Evolutionary conservation across 441 rosid genomes (phyloP).

Genomic region (Gossypium trilobum): DNA sequence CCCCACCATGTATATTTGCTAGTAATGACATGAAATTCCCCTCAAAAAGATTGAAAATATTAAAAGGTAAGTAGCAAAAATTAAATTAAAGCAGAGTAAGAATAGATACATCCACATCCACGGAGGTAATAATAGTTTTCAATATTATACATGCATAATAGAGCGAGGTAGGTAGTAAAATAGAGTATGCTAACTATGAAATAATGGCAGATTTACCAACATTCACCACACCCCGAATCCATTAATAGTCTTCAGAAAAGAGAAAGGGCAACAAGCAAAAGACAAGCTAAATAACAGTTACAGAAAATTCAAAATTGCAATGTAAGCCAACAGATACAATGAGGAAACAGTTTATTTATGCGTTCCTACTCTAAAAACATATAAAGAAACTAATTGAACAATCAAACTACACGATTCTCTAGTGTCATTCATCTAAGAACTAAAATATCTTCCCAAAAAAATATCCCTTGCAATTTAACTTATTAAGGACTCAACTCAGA

Average conservation of each 20-base stretch:
- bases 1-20: not conserved
- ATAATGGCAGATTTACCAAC: no score
- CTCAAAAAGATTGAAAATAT: no score
- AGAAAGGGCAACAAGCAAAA: not conserved
- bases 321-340: not conserved
- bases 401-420: not conserved
- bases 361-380: not conserved
- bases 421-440: not conserved
- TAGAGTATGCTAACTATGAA: no score
- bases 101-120: no score
- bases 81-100: no score
- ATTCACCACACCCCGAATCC: not conserved
- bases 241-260: not conserved
- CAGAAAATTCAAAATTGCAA: not conserved
- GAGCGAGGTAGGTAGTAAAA: no score
- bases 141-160: no score
- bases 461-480: not conserved
- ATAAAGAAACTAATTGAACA: not conserved
- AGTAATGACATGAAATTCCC: not conserved
- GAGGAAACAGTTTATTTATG: not conserved
- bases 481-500: not conserved
- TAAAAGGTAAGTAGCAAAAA: no score
- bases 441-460: not conserved
- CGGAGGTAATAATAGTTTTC: no score
- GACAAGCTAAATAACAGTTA: not conserved